These are phyloP conservation scores for Sistotremastrum suecicum DNA, from an alignment of 768 basidiomycete genomes.

Conservation along the genomic window DNA sequence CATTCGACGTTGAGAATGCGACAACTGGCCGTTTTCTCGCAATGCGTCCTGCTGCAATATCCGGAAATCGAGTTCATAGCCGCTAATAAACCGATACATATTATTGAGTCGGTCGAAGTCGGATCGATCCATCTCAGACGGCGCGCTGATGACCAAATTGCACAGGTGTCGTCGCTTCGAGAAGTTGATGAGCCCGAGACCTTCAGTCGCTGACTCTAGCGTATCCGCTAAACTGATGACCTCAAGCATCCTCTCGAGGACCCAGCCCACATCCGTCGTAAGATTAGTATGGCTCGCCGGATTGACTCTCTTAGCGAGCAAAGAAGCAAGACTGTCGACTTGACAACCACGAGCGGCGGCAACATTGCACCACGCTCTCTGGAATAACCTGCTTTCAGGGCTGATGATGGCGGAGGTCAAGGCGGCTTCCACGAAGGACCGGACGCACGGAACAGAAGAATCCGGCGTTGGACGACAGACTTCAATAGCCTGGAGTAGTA, in stretches of 20 bases:
- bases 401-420: slow-evolving; percentile 64
- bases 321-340: slow-evolving; percentile 44
- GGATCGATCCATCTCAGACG: slow-evolving; percentile 40
- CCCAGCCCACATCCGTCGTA: slow-evolving; percentile 69
- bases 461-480: slow-evolving; percentile 42
- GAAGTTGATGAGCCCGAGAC: slow-evolving; percentile 55
- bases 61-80: slow-evolving; percentile 54
- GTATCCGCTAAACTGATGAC: slow-evolving; percentile 63
- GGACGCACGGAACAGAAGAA: slow-evolving; percentile 35
- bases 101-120: slow-evolving; percentile 66
- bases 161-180: slow-evolving; percentile 68
- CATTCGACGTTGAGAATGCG: slow-evolving; percentile 26
- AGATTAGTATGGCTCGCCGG: slow-evolving; percentile 35
- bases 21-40: slow-evolving; percentile 38
- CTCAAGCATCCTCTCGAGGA: slow-evolving; percentile 70
- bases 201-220: slow-evolving; percentile 36
- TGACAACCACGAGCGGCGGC: slow-evolving; percentile 45
- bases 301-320: slow-evolving; percentile 28
- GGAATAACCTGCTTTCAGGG: slow-evolving; percentile 64
- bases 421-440: slow-evolving; percentile 72
- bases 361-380: slow-evolving; percentile 66
- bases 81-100: slow-evolving; percentile 54
- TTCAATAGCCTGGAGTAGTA: slow-evolving; percentile 58
- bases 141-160: slow-evolving; percentile 44
- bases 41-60: slow-evolving; percentile 63